These are phyloP conservation scores for Pleurotus citrinopileatus DNA, from an alignment of 768 basidiomycete genomes.

Conservation along the genomic window DNA sequence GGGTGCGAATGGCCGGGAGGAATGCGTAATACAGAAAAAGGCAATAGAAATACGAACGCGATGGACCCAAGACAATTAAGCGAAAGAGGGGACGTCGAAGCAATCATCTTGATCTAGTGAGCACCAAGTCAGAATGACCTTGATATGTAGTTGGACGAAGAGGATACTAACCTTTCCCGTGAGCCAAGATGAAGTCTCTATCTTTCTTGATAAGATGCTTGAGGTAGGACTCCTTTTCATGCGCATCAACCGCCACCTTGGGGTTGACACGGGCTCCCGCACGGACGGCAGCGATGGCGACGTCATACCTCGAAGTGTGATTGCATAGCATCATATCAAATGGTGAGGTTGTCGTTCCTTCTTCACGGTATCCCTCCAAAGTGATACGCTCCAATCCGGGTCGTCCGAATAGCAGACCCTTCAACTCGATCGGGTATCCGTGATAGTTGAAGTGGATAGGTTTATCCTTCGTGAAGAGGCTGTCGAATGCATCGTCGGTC, in stretches of 20 bases:
- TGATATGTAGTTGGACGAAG: not conserved
- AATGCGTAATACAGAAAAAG: no score
- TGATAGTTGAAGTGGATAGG: conserved; percentile 83
- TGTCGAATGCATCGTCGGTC: conserved; percentile 54
- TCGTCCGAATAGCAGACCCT: conserved; percentile 62
- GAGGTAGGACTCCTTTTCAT: conserved; percentile 53
- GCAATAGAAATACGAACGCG: no score
- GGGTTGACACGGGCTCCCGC: conserved; percentile 51
- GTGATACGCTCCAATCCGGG: conserved; percentile 45
- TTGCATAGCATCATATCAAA: conserved; percentile 83
- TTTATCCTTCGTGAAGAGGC: conserved; percentile 69
- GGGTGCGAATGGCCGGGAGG: no score
- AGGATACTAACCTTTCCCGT: conserved; percentile 50
- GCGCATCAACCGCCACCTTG: conserved; percentile 54
- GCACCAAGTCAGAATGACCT: not conserved
- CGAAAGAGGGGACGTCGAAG: conserved; percentile 47
- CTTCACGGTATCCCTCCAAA: conserved; percentile 65
- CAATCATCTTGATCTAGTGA: conserved; percentile 38
- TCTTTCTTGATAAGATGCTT: conserved; percentile 62
- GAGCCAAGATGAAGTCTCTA: conserved; percentile 53
- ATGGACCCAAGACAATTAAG: conserved; percentile 17
- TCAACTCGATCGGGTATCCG: conserved; percentile 72
- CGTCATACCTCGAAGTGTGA: conserved; percentile 61
- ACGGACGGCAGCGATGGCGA: conserved; percentile 59
- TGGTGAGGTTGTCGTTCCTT: conserved; percentile 82